Percentiles rank a stretch among this genome's conserved stretches.
Evolutionary conservation across 78 protist genomes (phyloP).

Genomic region (Guillardia theta): DNA sequence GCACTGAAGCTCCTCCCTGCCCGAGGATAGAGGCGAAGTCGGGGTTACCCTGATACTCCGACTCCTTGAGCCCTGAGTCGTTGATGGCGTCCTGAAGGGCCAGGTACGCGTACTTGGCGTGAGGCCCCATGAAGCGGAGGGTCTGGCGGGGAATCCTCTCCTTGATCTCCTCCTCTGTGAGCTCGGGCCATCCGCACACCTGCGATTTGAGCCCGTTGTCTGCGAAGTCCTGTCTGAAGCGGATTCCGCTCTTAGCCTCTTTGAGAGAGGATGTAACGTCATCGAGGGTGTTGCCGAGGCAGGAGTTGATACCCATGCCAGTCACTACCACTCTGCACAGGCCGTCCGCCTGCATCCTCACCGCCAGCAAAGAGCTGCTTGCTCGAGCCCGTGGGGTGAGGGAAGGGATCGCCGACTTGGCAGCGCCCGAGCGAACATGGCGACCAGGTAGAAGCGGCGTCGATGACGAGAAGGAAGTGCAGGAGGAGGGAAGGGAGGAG

Average conservation of each 20-base stretch:
- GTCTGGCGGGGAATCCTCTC: conserved; percentile 14
- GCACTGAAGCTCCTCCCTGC: conserved; percentile 38
- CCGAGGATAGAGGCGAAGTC: conserved; percentile 37
- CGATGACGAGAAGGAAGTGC: no score
- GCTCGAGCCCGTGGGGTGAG: no score
- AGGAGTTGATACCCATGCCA: conserved; percentile 45
- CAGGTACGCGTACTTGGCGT: conserved; percentile 22
- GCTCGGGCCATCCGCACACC: conserved; percentile 39
- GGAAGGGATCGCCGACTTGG: no score
- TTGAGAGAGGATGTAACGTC: neutral
- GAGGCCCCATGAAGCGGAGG: conserved; percentile 15
- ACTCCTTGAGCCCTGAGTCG: neutral
- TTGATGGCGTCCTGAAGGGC: neutral
- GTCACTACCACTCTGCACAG: conserved; percentile 38
- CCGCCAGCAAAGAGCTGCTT: neutral
- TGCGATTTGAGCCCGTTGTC: conserved; percentile 46
- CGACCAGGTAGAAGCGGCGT: no score
- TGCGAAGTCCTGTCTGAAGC: neutral
- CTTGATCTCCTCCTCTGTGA: neutral
- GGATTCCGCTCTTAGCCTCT: conserved; percentile 40
- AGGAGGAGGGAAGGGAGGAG: no score
- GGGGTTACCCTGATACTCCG: neutral
- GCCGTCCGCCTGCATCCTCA: neutral
- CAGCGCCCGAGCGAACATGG: no score
- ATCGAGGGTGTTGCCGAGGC: conserved; percentile 48